Evolutionary conservation across 169 alveolate species (phyloP), one percentile per base, ranked within the genome.

Genomic region (Eimeria falciformis): DNA sequence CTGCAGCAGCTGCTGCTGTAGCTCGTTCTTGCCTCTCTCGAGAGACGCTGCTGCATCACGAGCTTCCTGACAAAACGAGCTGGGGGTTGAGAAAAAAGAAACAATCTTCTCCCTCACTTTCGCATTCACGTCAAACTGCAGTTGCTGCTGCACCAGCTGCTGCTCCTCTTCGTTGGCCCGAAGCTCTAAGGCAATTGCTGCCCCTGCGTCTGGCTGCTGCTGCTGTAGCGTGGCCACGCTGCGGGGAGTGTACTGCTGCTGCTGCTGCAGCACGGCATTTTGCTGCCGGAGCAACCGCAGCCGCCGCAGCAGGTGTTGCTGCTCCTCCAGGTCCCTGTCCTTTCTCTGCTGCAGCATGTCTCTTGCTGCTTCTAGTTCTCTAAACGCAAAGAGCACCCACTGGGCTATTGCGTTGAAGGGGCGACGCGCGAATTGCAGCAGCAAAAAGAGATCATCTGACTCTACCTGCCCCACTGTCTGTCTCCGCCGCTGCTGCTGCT

Each of bases 1-100:
- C 85, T 27, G 85, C 85, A 75, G 43, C 85, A 75, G 86, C 86
- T 77, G 86, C 50, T 77, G 86, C 69, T 77, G 86, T 68, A 47
- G 47, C 50, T 45, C 40, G n/a, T 18, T 6, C 33, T 23, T 12
- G 7, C 85, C 85, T 27, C 43, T 5, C 65, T 75, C 85, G 3
- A 75, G 66, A 5, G 85, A 6, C 23, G 45, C 85, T 40, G 85
- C 85, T 75, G 85, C 85, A 21, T 25, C 85, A 11, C 85, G 85
- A 12, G 85, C 85, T 18, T 75, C 66, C 12, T 21, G 45, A 45
- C 66, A 75, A 18, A 75, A 75, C 5, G 85, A 11, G 4, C 55
- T 5, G 0, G 85, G 65, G 14, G 85, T 75, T 18, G 65, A 75
- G n/a, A 75, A 75, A 65, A 75, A 75, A 75, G 56, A 75, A 18